phyloP scores from a whole-genome alignment of 2,329 filamentous ascomycete genomes.

The Alternaria postmessia region DNA sequence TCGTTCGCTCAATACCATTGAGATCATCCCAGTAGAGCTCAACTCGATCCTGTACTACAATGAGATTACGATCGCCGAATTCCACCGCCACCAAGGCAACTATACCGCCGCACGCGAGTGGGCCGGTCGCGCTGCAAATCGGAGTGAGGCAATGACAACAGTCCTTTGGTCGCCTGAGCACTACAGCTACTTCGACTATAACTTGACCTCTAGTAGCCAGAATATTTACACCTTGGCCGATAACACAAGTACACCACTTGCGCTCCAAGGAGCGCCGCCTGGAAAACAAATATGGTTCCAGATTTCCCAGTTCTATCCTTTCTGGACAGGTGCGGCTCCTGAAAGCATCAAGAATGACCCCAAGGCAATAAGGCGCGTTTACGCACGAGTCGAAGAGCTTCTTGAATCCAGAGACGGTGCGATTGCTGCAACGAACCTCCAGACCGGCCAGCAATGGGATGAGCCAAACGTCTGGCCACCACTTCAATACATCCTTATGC shows the following conservation, averaged over 20 bases:
- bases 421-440: conserved; percentile 69
- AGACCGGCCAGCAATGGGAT: conserved; percentile 73
- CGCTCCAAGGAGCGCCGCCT: conserved; percentile 57
- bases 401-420: conserved; percentile 64
- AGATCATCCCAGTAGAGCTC: conserved; percentile 70
- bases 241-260: conserved; percentile 51
- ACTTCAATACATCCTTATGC: conserved; percentile 70
- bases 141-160: conserved; percentile 69
- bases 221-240: conserved; percentile 61
- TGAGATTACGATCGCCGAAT: conserved; percentile 66
- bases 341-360: conserved; percentile 65
- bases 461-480: conserved; percentile 76
- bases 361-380: conserved; percentile 64
- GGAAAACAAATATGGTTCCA: conserved; percentile 67
- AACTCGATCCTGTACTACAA: conserved; percentile 74
- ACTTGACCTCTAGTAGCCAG: conserved; percentile 66
- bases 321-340: conserved; percentile 73
- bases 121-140: conserved; percentile 58
- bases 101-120: conserved; percentile 60
- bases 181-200: conserved; percentile 74
- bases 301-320: conserved; percentile 70
- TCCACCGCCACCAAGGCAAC: conserved; percentile 63
- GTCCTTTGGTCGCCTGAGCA: conserved; percentile 71
- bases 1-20: conserved; percentile 67
- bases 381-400: conserved; percentile 61